Conservation (phyloP, 768 basidiomycete species). For the Naganishia onofrii region DNA sequence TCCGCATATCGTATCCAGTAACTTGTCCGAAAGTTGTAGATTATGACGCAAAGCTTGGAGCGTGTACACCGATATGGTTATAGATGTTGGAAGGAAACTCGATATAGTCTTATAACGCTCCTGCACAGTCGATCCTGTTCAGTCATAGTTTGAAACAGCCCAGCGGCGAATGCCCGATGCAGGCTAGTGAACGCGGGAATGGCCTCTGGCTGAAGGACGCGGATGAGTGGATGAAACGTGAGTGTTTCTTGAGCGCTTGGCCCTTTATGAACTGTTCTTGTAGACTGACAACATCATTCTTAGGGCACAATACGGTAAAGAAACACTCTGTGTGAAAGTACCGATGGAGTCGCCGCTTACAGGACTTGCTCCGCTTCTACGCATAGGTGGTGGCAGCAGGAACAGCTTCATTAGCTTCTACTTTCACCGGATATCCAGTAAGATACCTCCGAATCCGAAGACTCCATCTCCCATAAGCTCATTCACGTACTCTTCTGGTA, state of each 20-base stretch:
- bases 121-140: background rate
- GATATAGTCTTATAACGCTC: background rate
- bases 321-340: background rate
- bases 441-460: slow-evolving; percentile 28
- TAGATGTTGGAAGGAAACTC: no score
- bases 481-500: slow-evolving; percentile 11
- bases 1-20: background rate
- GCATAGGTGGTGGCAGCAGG: slow-evolving; percentile 74
- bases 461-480: background rate
- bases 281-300: background rate
- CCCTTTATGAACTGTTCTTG: background rate
- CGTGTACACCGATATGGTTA: background rate
- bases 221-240: slow-evolving; percentile 46
- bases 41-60: background rate
- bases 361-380: background rate
- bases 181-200: slow-evolving; percentile 19
- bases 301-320: slow-evolving; percentile 19
- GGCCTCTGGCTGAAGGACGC: slow-evolving; percentile 24
- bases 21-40: background rate
- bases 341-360: background rate
- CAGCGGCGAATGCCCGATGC: slow-evolving; percentile 17
- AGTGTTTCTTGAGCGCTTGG: slow-evolving; percentile 22
- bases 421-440: slow-evolving; percentile 79
- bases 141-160: background rate
- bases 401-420: slow-evolving; percentile 85